Conservation (phyloP, 2,329 filamentous ascomycete genomes). For the Claviceps maximensis region DNA sequence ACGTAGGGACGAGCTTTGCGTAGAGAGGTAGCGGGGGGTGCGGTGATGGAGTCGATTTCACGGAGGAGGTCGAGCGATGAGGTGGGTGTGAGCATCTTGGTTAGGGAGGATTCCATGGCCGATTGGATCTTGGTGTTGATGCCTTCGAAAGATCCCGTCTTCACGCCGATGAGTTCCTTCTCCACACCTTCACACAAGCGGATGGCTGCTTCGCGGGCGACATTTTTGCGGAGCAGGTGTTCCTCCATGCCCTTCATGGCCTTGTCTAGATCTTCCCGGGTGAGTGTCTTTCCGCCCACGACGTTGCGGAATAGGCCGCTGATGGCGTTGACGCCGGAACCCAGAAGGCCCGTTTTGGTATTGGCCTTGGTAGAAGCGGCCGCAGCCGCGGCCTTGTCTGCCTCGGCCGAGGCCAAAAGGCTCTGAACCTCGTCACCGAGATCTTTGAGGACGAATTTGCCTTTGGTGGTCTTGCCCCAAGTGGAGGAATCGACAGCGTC, state of each 20-base stretch:
- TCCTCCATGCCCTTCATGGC: constrained; percentile 94
- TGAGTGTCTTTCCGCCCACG: constrained; percentile 84
- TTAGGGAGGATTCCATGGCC: constrained; percentile 84
- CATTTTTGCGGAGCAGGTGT: constrained; percentile 88
- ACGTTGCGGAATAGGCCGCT: constrained; percentile 87
- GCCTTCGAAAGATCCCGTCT: constrained; percentile 83
- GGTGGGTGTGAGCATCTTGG: constrained; percentile 91
- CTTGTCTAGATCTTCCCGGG: constrained; percentile 77
- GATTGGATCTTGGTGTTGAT: constrained; percentile 72
- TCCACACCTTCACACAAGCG: constrained; percentile 86
- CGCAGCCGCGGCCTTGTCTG: constrained; percentile 36
- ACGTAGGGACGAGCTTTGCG: constrained; percentile 71
- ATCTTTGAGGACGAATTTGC: constrained; percentile 88
- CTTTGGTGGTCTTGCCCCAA: constrained; percentile 79
- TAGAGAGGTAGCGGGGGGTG: constrained; percentile 50
- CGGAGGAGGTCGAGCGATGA: constrained; percentile 88
- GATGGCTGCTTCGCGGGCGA: constrained; percentile 84
- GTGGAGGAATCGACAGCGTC: constrained; percentile 65
- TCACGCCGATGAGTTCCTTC: constrained; percentile 76
- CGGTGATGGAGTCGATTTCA: constrained; percentile 71
- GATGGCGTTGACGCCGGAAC: constrained; percentile 68
- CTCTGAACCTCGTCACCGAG: constrained; percentile 85
- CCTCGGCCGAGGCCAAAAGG: constrained; percentile 71
- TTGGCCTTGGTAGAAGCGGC: constrained; percentile 31
- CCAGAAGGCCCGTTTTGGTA: constrained; percentile 52